These are phyloP conservation scores for Umbelopsis sp. DNA, from an alignment of 192 early-diverging fungal genomes.

Conservation along the genomic window DNA sequence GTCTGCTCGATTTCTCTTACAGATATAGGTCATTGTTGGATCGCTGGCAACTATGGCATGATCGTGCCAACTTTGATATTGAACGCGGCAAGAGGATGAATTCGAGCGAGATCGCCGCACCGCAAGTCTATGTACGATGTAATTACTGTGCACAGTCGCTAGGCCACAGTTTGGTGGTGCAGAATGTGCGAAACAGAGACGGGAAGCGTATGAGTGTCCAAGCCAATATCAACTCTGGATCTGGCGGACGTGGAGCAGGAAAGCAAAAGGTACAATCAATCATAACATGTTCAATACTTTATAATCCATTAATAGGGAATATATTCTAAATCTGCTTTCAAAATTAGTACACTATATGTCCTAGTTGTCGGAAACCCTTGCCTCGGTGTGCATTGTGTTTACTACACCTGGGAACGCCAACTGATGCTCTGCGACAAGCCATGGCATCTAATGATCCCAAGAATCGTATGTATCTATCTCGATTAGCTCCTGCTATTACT, in stretches of 20 bases:
- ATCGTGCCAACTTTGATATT: slow-evolving; percentile 93
- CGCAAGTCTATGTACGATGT: slow-evolving; percentile 88
- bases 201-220: slow-evolving; percentile 51
- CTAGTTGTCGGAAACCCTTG: slow-evolving; percentile 62
- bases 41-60: slow-evolving; percentile 83
- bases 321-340: neutral
- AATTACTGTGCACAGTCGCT: slow-evolving; percentile 80
- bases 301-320: neutral
- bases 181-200: slow-evolving; percentile 48
- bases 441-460: slow-evolving; percentile 34
- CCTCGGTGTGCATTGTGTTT: slow-evolving; percentile 70
- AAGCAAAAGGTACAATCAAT: slow-evolving; percentile 41
- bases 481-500: neutral
- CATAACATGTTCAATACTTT: too few species aligned
- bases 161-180: slow-evolving; percentile 54
- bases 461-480: slow-evolving; percentile 22
- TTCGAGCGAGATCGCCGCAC: slow-evolving; percentile 59
- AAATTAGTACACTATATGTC: slow-evolving; percentile 59
- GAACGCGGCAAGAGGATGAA: slow-evolving; percentile 66
- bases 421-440: slow-evolving; percentile 53
- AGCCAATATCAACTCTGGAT: slow-evolving; percentile 29
- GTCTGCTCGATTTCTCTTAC: neutral
- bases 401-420: slow-evolving; percentile 67
- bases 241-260: slow-evolving; percentile 27
- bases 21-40: slow-evolving; percentile 88